phyloP scores from a whole-genome alignment of 2,329 filamentous ascomycete species.

The Bimuria novae-zelandiae region DNA sequence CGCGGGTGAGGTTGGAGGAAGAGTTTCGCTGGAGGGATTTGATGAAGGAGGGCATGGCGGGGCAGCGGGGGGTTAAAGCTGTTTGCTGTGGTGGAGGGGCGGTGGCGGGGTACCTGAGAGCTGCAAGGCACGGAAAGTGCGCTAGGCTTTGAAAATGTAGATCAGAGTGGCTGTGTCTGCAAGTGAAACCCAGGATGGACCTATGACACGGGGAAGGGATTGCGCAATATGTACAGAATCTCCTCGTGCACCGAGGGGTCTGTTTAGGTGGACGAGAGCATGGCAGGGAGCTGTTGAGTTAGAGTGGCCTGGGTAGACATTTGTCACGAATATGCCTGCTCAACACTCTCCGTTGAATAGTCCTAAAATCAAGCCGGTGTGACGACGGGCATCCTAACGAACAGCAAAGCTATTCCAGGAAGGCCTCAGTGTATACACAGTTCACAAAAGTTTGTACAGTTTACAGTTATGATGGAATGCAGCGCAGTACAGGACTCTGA shows the following conservation, averaged over 20 bases:
- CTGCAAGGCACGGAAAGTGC: constrained; percentile 5
- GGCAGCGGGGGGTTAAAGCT: constrained; percentile 1
- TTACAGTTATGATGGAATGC: no score
- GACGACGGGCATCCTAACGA: no score
- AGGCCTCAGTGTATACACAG: no score
- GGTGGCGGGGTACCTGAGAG: constrained; percentile 7
- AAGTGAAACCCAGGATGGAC: not conserved
- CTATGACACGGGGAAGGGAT: not conserved
- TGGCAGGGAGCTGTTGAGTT: no score
- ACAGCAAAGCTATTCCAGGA: no score
- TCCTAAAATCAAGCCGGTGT: no score
- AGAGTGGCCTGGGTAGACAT: no score
- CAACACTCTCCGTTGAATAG: no score
- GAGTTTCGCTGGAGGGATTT: constrained; percentile 3
- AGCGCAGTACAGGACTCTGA: not conserved
- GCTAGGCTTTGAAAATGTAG: constrained; percentile 2
- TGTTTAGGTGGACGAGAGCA: not conserved
- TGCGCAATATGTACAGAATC: not conserved
- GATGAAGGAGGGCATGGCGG: constrained; percentile 6
- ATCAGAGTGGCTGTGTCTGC: constrained; percentile 6
- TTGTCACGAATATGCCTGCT: no score
- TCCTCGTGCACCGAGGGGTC: not conserved
- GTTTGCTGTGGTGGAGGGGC: constrained; percentile 1
- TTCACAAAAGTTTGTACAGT: no score
- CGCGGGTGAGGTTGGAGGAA: not conserved